A percentile compares a stretch with the other conserved stretches of the same genome.
Evolutionary conservation across 2,329 filamentous ascomycete genomes (phyloP).

Genomic region (Chalaropsis thielavioides): DNA sequence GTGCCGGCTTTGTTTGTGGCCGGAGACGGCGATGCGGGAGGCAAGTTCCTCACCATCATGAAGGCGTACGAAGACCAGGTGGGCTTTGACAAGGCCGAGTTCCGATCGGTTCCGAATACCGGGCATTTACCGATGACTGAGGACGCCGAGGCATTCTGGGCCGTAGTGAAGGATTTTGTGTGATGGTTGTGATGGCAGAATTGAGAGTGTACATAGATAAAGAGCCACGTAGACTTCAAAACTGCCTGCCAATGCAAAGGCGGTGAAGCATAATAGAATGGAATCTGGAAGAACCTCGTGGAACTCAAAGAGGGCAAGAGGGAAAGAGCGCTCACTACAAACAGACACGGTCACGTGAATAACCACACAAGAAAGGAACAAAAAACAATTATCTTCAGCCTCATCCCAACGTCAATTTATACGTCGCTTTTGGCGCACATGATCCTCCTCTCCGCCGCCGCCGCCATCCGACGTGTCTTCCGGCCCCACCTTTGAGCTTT

Average conservation of each 20-base stretch:
- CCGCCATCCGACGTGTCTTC: not conserved
- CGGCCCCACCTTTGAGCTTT: not conserved
- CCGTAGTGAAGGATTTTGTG: constrained; percentile 46
- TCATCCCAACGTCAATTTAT: not conserved
- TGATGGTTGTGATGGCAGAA: constrained; percentile 20
- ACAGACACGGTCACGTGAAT: not conserved
- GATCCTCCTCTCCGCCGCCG: not conserved
- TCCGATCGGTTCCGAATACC: constrained; percentile 52
- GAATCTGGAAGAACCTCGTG: not conserved
- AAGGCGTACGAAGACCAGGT: constrained; percentile 50
- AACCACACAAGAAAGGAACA: constrained; percentile 3
- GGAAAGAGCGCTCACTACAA: not conserved
- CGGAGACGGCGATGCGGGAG: constrained; percentile 55
- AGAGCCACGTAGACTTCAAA: not conserved
- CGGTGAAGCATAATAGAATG: not conserved
- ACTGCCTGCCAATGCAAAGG: not conserved
- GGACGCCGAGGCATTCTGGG: constrained; percentile 51
- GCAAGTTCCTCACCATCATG: constrained; percentile 65
- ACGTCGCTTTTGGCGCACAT: not conserved
- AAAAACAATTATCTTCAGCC: not conserved
- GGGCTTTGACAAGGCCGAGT: constrained; percentile 39
- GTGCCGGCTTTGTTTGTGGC: constrained; percentile 56
- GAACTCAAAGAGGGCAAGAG: not conserved
- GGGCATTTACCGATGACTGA: constrained; percentile 82
- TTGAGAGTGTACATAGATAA: not conserved